Base-by-base conservation (phyloP, 1,284 basidiomycete species). In the Puccinia triticina region DNA sequence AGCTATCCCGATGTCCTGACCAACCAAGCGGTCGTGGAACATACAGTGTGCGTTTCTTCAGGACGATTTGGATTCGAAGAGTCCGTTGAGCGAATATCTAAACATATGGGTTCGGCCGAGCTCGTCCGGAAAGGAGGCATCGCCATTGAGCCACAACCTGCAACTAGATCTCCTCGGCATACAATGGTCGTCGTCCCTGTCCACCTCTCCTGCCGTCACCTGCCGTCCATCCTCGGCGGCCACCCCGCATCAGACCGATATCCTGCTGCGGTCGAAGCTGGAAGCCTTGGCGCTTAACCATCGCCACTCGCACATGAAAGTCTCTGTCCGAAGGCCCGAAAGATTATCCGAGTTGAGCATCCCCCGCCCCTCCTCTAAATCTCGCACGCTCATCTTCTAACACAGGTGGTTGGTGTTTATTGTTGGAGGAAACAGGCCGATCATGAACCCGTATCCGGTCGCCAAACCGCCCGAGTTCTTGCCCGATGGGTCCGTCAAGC, bases 131-230 rank as follows among this genome's bases (percentile, higher is more conserved):
- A 32, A 10, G n/a, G 59, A n/a, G 18, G 21, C 40, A 43, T 43
- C 40, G 59, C 48, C 37, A 32, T 14, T 43, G 53, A 79, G 16
- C n/a, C 34, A 66, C 11, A 71, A 64, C 21, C 50, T 67, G 18
- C 59, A 71, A n/a, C 66, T 67, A 0, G 77, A 79, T 72, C 67
- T 79, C 5, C 37, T 79, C 50, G 77, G 77, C 34, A 79, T 79
- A 50, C 61, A 79, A 34, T 79, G 77, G 77, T 50, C 77, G 4
- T 67, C 77, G 2, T 69, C 40, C 40, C 43, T 69, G 40, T 46
- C 66, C 40, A 18, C 66, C 4, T 46, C 66, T 10, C 7, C 66
- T 2, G 5, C 43, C 23, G 18, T 69, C 66, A 5, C 40, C 2
- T 43, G 64, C 23, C 12, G 37, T 1, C 61, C 34, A 10, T 37